phyloP scores from a whole-genome alignment of 106 monocot genomes.

The Dactylorhiza incarnata region DNA sequence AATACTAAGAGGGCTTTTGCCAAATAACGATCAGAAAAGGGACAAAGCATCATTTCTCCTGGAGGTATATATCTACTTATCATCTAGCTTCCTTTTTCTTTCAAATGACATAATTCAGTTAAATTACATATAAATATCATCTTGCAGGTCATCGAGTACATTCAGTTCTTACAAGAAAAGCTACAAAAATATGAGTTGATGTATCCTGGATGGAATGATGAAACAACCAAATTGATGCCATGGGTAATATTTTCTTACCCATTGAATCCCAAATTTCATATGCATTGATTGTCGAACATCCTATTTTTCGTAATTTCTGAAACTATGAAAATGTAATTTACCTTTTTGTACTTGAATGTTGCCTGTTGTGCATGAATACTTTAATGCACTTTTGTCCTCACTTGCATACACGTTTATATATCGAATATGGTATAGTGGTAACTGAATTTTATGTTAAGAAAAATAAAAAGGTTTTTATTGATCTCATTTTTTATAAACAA shows the following conservation, averaged over 20 bases:
- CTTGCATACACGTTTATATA: not conserved
- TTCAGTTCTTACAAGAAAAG: slow-evolving; percentile 54
- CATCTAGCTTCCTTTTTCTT: not conserved
- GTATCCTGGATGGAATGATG: slow-evolving; percentile 44
- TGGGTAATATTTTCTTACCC: slow-evolving; percentile 29
- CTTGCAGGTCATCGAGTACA: slow-evolving; percentile 60
- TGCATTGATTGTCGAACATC: not conserved
- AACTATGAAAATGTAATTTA: not conserved
- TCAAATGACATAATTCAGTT: not conserved
- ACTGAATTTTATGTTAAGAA: not conserved
- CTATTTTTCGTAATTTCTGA: not conserved
- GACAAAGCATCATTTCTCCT: slow-evolving; percentile 44
- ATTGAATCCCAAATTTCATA: not conserved
- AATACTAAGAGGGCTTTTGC: slow-evolving; percentile 35
- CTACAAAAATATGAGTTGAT: slow-evolving; percentile 36
- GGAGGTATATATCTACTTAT: slow-evolving; percentile 19
- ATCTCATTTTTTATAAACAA: not conserved
- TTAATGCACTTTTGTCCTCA: not conserved
- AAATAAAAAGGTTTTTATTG: not conserved
- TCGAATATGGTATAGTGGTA: not conserved
- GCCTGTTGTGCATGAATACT: not conserved
- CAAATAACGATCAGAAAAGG: slow-evolving; percentile 43
- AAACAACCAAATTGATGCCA: slow-evolving; percentile 35
- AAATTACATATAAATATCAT: not conserved
- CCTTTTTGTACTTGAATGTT: not conserved